These are phyloP conservation scores for Talaromyces sp. DNA, from an alignment of 2,329 filamentous ascomycete genomes.

Conservation along the genomic window DNA sequence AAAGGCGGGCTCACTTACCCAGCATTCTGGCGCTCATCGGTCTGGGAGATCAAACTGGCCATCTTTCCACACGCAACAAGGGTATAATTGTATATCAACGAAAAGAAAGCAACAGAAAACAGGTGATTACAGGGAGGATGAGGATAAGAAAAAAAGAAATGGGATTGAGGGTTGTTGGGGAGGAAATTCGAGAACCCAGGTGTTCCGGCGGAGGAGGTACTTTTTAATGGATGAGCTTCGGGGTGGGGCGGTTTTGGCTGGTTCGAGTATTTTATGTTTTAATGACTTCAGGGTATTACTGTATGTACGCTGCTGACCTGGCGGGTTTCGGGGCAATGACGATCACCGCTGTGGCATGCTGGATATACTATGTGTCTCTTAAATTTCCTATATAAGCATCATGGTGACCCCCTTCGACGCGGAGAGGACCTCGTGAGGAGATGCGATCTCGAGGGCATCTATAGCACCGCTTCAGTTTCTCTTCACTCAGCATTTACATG, in stretches of 20 bases:
- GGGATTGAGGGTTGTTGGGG: slow-evolving; percentile 22
- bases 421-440: neutral
- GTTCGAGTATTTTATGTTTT: slow-evolving; percentile 16
- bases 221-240: slow-evolving; percentile 34
- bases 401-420: too few relatives aligned
- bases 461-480: neutral
- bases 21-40: slow-evolving; percentile 53
- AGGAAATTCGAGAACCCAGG: slow-evolving; percentile 27
- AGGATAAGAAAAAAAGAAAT: slow-evolving; percentile 15
- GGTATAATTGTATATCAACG: slow-evolving; percentile 16
- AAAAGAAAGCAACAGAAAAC: slow-evolving; percentile 17
- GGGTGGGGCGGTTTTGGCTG: slow-evolving; percentile 22
- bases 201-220: slow-evolving; percentile 37
- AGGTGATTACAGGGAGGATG: slow-evolving; percentile 16
- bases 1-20: slow-evolving; percentile 49
- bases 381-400: slow-evolving; percentile 1
- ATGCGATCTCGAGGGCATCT: too few relatives aligned
- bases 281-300: slow-evolving; percentile 20
- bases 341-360: neutral
- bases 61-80: slow-evolving; percentile 37
- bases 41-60: slow-evolving; percentile 55
- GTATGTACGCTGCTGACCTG: too few relatives aligned
- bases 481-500: too few relatives aligned
- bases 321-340: neutral
- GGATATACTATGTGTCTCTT: too few relatives aligned